Conservation (phyloP, 208 protist genomes). For the Borovskyia barvae region DNA sequence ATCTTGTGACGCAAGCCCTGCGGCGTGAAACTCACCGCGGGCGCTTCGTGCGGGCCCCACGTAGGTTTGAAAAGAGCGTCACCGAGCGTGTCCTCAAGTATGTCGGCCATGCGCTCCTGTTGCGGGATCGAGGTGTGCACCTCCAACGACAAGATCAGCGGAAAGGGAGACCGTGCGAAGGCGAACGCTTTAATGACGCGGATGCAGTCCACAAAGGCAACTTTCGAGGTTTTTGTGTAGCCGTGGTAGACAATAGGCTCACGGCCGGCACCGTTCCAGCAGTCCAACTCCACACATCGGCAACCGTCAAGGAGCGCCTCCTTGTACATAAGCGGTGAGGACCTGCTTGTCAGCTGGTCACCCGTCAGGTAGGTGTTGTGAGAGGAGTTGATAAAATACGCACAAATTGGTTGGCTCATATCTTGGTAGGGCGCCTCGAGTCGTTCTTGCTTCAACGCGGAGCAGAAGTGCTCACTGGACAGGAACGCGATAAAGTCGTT, state of each 20-base stretch:
- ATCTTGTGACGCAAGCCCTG: conserved; percentile 50
- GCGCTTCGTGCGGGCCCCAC: too few species aligned
- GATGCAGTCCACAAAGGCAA: conserved; percentile 60
- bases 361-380: conserved; percentile 96
- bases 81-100: conserved; percentile 53
- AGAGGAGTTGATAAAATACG: conserved; percentile 92
- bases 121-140: conserved; percentile 72
- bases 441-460: conserved; percentile 20
- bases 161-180: conserved; percentile 53
- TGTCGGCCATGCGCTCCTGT: conserved; percentile 56
- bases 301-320: conserved; percentile 60
- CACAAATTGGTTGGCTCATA: conserved; percentile 51
- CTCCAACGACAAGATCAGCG: conserved; percentile 84
- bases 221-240: conserved; percentile 74
- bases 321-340: conserved; percentile 55
- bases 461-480: conserved; percentile 22
- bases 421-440: conserved; percentile 36
- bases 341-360: conserved; percentile 86
- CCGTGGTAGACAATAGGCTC: conserved; percentile 86
- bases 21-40: conserved; percentile 55
- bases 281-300: conserved; percentile 86
- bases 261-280: conserved; percentile 69
- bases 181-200: conserved; percentile 62
- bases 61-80: too few species aligned
- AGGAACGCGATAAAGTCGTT: conserved; percentile 39